Percentiles rank a stretch among this genome's conserved stretches.
Evolutionary conservation across 768 basidiomycete genomes (phyloP).

Genomic region (Cystoderma amianthinum): DNA sequence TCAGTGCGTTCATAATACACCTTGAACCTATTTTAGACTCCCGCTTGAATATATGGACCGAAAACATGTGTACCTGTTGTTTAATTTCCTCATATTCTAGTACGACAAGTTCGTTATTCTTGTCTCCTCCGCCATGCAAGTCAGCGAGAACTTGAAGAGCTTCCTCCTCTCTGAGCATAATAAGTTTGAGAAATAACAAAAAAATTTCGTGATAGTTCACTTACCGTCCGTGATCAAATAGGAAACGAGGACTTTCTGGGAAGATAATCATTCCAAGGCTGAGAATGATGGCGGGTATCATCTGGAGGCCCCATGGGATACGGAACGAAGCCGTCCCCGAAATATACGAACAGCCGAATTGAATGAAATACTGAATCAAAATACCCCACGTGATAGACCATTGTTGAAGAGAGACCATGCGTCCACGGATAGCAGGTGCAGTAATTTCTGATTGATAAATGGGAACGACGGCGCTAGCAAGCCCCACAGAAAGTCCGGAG

Average conservation of each 20-base stretch:
- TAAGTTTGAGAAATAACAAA: too few species aligned
- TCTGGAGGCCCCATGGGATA: slow-evolving; percentile 74
- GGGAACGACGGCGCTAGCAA: slow-evolving; percentile 61
- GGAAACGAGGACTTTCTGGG: slow-evolving; percentile 69
- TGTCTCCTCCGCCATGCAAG: slow-evolving; percentile 61
- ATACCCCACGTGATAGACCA: slow-evolving; percentile 81
- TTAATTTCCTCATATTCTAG: slow-evolving; percentile 69
- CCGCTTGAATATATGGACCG: too few species aligned
- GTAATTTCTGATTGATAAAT: slow-evolving; percentile 74
- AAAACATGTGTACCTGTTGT: slow-evolving; percentile 29
- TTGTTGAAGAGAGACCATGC: slow-evolving; percentile 73
- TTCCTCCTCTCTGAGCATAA: slow-evolving; percentile 50
- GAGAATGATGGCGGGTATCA: slow-evolving; percentile 71
- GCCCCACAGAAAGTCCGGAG: slow-evolving; percentile 60
- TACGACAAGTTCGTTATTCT: slow-evolving; percentile 51
- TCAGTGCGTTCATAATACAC: slow-evolving; percentile 56
- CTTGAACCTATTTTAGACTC: too few species aligned
- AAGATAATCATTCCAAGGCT: slow-evolving; percentile 60
- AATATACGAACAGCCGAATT: slow-evolving; percentile 72
- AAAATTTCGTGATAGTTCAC: too few species aligned
- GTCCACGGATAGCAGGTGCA: slow-evolving; percentile 65
- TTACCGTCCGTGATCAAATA: slow-evolving; percentile 59
- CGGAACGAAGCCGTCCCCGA: slow-evolving; percentile 67
- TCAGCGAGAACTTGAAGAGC: slow-evolving; percentile 71
- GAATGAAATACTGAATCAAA: slow-evolving; percentile 67